Percentiles rank a stretch among this genome's conserved stretches.
Evolutionary conservation across 108 stramenopile genomes (phyloP).

Genomic region (Pseudonitzschia pungens): DNA sequence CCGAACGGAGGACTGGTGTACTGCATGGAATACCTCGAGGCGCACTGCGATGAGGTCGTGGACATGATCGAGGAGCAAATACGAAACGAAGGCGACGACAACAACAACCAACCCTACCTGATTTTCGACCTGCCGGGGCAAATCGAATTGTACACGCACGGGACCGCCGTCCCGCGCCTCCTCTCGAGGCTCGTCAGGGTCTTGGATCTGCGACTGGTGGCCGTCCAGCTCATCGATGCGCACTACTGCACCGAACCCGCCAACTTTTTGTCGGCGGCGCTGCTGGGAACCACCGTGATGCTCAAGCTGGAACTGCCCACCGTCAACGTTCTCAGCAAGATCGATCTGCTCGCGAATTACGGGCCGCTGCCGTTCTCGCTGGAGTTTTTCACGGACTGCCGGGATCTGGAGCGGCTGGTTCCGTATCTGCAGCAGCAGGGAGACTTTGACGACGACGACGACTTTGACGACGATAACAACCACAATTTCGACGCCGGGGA

Average conservation of each 20-base stretch:
- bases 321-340: slow-evolving; percentile 94
- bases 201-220: slow-evolving; percentile 85
- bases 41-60: slow-evolving; percentile 60
- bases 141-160: slow-evolving; percentile 95
- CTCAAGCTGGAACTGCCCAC: slow-evolving; percentile 94
- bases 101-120: slow-evolving; percentile 78
- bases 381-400: slow-evolving; percentile 83
- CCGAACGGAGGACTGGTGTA: slow-evolving; percentile 96
- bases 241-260: slow-evolving; percentile 88
- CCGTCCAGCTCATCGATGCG: slow-evolving; percentile 96
- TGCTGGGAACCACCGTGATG: slow-evolving; percentile 93
- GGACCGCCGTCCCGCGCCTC: slow-evolving; percentile 63
- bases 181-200: slow-evolving; percentile 61
- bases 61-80: slow-evolving; percentile 43
- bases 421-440: slow-evolving; percentile 67
- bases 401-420: slow-evolving; percentile 69
- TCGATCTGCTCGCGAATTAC: slow-evolving; percentile 73
- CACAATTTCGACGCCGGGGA: no score
- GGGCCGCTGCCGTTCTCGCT: slow-evolving; percentile 67
- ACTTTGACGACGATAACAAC: slow-evolving; percentile 12
- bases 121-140: slow-evolving; percentile 98
- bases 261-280: slow-evolving; percentile 91
- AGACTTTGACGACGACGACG: slow-evolving; percentile 17
- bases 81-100: slow-evolving; percentile 17
- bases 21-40: slow-evolving; percentile 95